These are phyloP conservation scores for Colletotrichum cuscutae DNA, from an alignment of 2,329 filamentous ascomycete genomes.

Conservation along the genomic window DNA sequence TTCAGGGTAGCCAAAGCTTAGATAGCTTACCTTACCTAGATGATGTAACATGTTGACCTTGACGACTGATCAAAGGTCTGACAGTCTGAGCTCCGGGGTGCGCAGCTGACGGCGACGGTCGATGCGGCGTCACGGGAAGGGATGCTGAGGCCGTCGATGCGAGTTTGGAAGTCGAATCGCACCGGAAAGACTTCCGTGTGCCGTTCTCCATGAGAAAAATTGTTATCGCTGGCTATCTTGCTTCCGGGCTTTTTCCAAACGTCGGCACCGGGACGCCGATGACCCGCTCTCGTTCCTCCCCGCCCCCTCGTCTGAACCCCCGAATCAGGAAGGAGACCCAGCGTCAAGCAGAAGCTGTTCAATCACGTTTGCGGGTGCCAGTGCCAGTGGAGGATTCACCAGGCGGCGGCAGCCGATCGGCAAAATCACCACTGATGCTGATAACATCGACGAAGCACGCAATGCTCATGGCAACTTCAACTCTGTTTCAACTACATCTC, in stretches of 20 bases:
- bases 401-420: slow-evolving; percentile 30
- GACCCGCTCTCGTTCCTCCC: slow-evolving; percentile 11
- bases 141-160: slow-evolving; percentile 2
- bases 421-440: slow-evolving; percentile 27
- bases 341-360: background rate
- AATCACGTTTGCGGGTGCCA: slow-evolving; percentile 5
- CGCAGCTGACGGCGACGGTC: background rate
- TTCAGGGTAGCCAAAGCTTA: background rate
- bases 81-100: background rate
- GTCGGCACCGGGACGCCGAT: slow-evolving; percentile 32
- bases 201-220: background rate
- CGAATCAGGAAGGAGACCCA: slow-evolving; percentile 30
- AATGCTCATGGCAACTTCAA: slow-evolving; percentile 20
- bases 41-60: slow-evolving; percentile 5
- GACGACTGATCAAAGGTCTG: slow-evolving; percentile 11
- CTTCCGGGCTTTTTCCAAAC: background rate
- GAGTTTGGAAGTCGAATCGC: background rate
- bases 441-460: slow-evolving; percentile 34
- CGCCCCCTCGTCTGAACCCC: slow-evolving; percentile 11
- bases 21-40: background rate
- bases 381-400: slow-evolving; percentile 13
- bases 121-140: slow-evolving; percentile 24
- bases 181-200: background rate
- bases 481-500: slow-evolving; percentile 33
- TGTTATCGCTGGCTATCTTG: slow-evolving; percentile 2